Evolutionary conservation across 768 basidiomycete genomes (phyloP), one percentile per base, ranked within the genome.

Genomic region (Suillus alpinus): DNA sequence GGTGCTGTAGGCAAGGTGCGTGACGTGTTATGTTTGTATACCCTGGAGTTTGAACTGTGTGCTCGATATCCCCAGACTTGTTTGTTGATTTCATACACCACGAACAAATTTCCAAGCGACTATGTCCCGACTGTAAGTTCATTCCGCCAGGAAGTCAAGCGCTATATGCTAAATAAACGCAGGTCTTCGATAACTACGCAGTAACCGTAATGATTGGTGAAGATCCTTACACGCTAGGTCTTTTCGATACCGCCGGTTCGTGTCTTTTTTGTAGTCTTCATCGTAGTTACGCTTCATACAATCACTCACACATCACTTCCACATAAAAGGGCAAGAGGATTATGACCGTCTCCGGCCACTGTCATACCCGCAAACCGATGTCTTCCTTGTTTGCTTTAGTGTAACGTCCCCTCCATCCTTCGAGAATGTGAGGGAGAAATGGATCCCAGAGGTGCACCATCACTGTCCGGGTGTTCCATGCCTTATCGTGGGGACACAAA

Each of bases 151-250:
- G 52, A 57, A 10, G 37, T 16, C 18, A 6, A 55, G 56, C 50
- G 62, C 39, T 63, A 66, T 59, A 36, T 55, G 49, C 44, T 51
- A 53, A 40, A 37, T 44, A 52, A 56, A 62, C 58, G 18, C 77
- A 93, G 92, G 90, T 94, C 62, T 95, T 95, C 76, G 93, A 96
- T 78, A 96, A 96, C 78, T 95, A 95, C 78, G 97, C 97, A 63
- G 97, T 98, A 63, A 98, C 96, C n/a, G 97, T 99, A 61, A 98
- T 99, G 97, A 98, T 99, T 78, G 96, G 96, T 57, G 97, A 98
- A 71, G 96, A 98, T 77, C 96, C 97, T 57, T 98, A 98, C 76
- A 98, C 97, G 65, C 80, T 99, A 72, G 97, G 97, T 59, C 77
- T 99, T 67, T 99, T 98, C 76, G 97, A 99, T 83, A 99, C 97